Evolutionary conservation across 352 stramenopile genomes (phyloP).

Genomic region (Phytophthora ohioensis): DNA sequence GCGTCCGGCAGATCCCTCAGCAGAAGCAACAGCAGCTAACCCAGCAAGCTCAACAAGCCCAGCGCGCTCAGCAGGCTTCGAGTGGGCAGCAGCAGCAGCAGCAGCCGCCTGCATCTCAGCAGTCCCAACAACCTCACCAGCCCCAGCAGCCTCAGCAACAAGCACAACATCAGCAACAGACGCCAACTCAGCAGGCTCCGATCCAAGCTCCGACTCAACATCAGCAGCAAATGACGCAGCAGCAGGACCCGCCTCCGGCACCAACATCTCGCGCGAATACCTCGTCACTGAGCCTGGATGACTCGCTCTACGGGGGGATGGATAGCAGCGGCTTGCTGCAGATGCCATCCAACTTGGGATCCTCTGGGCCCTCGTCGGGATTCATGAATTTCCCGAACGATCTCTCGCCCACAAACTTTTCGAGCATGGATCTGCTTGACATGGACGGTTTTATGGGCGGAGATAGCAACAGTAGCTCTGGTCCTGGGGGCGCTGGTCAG

Average conservation of each 20-base stretch:
- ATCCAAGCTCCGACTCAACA: conserved; percentile 15
- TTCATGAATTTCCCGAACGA: conserved; percentile 77
- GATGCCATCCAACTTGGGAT: conserved; percentile 61
- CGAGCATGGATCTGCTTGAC: conserved; percentile 74
- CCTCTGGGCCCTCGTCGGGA: conserved; percentile 40
- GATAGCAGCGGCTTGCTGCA: conserved; percentile 60
- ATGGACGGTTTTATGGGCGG: conserved; percentile 70
- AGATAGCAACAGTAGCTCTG: conserved; percentile 34
- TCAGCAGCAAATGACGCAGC: conserved; percentile 33
- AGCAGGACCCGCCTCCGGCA: conserved; percentile 26
- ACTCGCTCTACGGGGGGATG: conserved; percentile 69
- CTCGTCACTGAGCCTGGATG: conserved; percentile 63
- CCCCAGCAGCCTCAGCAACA: conserved; percentile 32
- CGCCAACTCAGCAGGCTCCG: conserved; percentile 24
- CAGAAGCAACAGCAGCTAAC: conserved; percentile 45
- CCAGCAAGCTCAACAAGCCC: conserved; percentile 46
- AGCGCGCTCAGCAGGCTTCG: conserved; percentile 28
- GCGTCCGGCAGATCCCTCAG: conserved; percentile 29
- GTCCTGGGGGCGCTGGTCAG: conserved; percentile 25
- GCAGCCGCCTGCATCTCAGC: conserved; percentile 34
- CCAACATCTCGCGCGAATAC: conserved; percentile 48
- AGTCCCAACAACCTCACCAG: conserved; percentile 39
- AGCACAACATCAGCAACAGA: conserved; percentile 28
- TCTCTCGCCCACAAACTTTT: conserved; percentile 70
- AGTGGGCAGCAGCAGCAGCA: conserved; percentile 28